phyloP scores from a whole-genome alignment of 768 basidiomycete genomes.

The Termitomyces sp. region DNA sequence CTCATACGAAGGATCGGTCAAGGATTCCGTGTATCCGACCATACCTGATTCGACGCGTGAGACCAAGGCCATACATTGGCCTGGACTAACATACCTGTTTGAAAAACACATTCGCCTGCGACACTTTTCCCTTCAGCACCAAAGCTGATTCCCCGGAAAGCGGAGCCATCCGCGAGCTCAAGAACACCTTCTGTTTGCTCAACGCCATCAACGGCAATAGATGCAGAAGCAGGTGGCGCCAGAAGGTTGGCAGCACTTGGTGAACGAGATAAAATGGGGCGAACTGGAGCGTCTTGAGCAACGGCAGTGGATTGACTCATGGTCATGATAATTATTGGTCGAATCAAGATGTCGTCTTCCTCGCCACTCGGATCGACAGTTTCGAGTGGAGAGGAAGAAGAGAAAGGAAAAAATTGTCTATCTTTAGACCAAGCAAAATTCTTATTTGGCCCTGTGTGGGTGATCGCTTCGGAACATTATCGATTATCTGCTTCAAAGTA shows the following conservation, averaged over 20 bases:
- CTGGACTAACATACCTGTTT: constrained; percentile 70
- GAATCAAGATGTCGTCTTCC: constrained; percentile 31
- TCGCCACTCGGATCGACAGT: constrained; percentile 39
- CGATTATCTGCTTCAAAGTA: background rate
- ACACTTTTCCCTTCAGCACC: constrained; percentile 89
- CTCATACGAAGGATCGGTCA: constrained; percentile 98
- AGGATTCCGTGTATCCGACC: constrained; percentile 97
- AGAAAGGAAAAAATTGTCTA: constrained; percentile 30
- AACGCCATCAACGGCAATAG: constrained; percentile 21
- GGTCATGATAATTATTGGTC: constrained; percentile 12
- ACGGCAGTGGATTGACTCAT: constrained; percentile 18
- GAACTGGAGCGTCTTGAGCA: constrained; percentile 24
- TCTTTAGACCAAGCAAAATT: constrained; percentile 32
- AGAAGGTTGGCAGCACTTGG: constrained; percentile 31
- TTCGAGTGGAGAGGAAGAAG: constrained; percentile 48
- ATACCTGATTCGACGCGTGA: constrained; percentile 58
- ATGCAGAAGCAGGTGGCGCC: constrained; percentile 30
- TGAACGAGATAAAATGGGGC: constrained; percentile 41
- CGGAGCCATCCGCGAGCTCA: constrained; percentile 87
- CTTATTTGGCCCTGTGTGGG: constrained; percentile 22
- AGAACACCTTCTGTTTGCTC: constrained; percentile 60
- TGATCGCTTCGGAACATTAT: background rate
- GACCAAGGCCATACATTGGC: constrained; percentile 2
- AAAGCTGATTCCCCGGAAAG: constrained; percentile 86
- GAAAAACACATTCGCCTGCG: constrained; percentile 98